Base-by-base conservation (phyloP, 2,329 filamentous ascomycete species). In the Pyrenophora teres region DNA sequence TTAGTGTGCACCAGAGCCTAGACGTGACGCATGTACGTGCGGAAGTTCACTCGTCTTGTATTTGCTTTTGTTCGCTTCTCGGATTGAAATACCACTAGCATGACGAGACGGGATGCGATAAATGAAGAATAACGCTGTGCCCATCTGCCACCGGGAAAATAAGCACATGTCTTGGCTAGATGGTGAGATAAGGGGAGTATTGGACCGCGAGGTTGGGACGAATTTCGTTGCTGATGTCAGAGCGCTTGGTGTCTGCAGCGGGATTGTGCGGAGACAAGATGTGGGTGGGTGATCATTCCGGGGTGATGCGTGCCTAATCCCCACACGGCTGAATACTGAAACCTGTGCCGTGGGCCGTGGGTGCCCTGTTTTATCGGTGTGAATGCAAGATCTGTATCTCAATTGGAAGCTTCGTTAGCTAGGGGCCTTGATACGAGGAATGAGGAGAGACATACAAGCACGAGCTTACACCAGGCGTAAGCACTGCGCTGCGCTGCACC, bases 271-370 rank as follows among this genome's bases (percentile, higher is more conserved):
- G 46, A 54, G 50, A 44, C 45, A 40, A 41, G 39, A 7, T 6
- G 8, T 9, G 25, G 46, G 50, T 50, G 50, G 55, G 39, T 48
- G 55, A 60, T 60, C 52, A 56, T 50, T 48, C 56, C 40, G 52
- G 56, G 60, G 46, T 43, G 37, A 13, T 39, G 45, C 30, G 37
- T 30, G 50, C 51, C 50, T 56, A 53, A 32, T 60, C 50, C 57
- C 62, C 60, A 63, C 57, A 59, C 59, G 55, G 56, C 52, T 56
- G 50, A 55, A 53, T 56, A 59, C 30, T 33, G 35, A 48, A 47
- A 46, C 49, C 47, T 44, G 50, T 52, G 31, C 36, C 42, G 43
- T 46, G 52, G 58, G 56, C 55, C 50, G 50, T 51, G 43, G 43
- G 41, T 18, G 41, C 25, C 54, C 49, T 45, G 40, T 50, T 37